Evolutionary conservation across 768 basidiomycete species (phyloP), one percentile per base, ranked within the genome.

Genomic region (Chiua virens): DNA sequence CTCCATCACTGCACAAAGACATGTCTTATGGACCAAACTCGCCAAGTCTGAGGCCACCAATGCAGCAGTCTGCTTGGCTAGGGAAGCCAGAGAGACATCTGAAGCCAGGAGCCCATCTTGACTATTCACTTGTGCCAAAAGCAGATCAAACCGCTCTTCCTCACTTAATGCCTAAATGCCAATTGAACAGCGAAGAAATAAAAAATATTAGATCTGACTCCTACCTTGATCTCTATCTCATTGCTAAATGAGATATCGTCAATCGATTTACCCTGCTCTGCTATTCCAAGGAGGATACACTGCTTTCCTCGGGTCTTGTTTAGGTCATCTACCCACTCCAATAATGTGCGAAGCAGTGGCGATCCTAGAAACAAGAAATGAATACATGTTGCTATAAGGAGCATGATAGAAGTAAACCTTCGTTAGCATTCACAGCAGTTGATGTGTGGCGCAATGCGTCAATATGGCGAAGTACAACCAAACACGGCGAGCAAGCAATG

Each of bases 61-160:
- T 3, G 94, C 94, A 15, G 97, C 97, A 4, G 95, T 96, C 63
- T 96, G 91, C 3, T 81, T 80, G 5, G 97, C 92, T 4, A 98
- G 58, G 5, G 70, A 66, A 32, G 71, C 66, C n/a, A 96, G 50
- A 8, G 87, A 86, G 3, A 97, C 85, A 69, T 99, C 97, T 0
- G 88, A 79, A 0, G 85, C 80, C 30, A 94, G 60, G 1, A 55
- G 43, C 22, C 67, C 65, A 11, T 69, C 67, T 3, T 64, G 52
- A 6, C 86, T 65, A 21, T 83, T 59, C 13, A 68, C 30, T 27
- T 64, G 30, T 70, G 72, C 5, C 64, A 55, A 22, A 4, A 96
- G 73, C 36, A 92, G 82, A 46, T 74, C 75, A 36, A 79, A 67
- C 38, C 97, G 78, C 57, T 92, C 87, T 8, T 68, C 62, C 70